phyloP scores from a whole-genome alignment of 1,284 basidiomycete genomes.

The Puccinia triticina region DNA sequence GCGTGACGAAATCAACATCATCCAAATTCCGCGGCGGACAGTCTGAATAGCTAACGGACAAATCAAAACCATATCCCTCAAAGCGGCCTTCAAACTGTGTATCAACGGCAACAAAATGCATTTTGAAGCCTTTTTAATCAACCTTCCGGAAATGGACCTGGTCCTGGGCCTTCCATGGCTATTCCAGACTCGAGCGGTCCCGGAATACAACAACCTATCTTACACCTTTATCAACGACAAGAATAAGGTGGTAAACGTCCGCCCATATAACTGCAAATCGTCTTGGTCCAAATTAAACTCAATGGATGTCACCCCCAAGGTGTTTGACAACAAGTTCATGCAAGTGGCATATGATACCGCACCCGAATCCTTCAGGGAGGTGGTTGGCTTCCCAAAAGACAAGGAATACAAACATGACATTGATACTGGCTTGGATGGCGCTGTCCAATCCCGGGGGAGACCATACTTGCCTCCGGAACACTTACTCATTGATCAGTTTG shows the following conservation, averaged over 20 bases:
- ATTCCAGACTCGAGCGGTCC: neutral
- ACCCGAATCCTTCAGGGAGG: neutral
- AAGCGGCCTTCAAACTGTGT: neutral
- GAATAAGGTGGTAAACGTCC: neutral
- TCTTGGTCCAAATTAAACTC: too few species aligned
- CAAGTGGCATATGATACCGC: neutral
- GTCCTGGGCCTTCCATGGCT: conserved; percentile 23
- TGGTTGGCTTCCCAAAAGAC: neutral
- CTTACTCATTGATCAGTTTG: neutral
- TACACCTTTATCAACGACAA: neutral
- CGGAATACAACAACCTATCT: neutral
- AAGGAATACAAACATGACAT: neutral
- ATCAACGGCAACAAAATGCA: neutral
- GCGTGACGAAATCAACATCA: neutral
- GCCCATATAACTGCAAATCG: neutral
- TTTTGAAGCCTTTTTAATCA: neutral
- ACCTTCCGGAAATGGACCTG: conserved; percentile 16
- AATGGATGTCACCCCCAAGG: too few species aligned
- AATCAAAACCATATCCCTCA: neutral
- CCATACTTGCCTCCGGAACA: conserved; percentile 1
- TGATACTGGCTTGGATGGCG: neutral
- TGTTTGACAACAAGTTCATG: neutral
- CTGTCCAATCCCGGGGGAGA: neutral
- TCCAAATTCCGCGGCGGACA: neutral
- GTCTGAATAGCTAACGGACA: neutral